Base-by-base conservation (phyloP, 768 basidiomycete species). In the Floccularia luteovirens region DNA sequence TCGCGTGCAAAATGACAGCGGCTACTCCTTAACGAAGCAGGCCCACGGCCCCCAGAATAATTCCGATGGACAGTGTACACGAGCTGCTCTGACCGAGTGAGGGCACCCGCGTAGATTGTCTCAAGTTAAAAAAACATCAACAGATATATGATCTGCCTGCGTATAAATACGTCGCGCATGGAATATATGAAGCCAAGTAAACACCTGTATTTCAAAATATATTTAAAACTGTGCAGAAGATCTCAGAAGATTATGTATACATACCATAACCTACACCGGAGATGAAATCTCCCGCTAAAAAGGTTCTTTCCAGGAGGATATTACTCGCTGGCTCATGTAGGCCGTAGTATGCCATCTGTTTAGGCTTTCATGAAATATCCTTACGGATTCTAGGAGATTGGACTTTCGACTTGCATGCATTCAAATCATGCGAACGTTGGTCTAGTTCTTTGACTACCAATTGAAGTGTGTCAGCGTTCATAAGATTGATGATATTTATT, bases 1-100 rank as follows among this genome's bases (percentile, higher is more conserved):
- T 64, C 7, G 63, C 60, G 39, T 64, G 60, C 47, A 69, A 70
- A 34, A 67, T 57, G n/a, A 65, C 66, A 36, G 71, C 67, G 43
- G 49, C 46, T 66, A 67, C 0, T 66, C 63, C 22, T 48, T 57
- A 17, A 69, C 51, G 51, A 72, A 69, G 50, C 66, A 70, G 22
- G 41, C 40, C 68, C 69, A 69, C 12, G 70, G 69, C 3, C 69
- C 17, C 56, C 62, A 24, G 66, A 62, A 38, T 57, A 67, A 41
- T 64, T 63, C 21, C 63, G 55, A 39, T 69, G 66, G 48, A 65
- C 61, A 35, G 69, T 56, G 32, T 67, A 67, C n/a, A 64, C 61
- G 13, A 61, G 53, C 39, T 66, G 62, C 4, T 63, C 61, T 4
- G 62, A 67, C 25, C 64, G 56, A 3, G 65, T 63, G 47, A 66